Base-by-base conservation (phyloP, 306 rosid genomes). In the Argentina anserina region DNA sequence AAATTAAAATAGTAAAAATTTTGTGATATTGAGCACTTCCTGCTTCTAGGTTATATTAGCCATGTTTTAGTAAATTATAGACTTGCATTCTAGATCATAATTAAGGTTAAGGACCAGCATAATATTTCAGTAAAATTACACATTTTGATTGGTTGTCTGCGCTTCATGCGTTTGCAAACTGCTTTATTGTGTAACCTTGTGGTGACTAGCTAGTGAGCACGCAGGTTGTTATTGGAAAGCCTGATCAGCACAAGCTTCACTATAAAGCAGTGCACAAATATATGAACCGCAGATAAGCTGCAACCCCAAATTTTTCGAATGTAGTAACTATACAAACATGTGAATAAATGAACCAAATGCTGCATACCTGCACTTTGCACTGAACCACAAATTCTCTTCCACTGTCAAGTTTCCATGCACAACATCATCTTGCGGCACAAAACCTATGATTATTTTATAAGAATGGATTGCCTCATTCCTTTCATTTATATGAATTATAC, bases 321-420 rank as follows among this genome's bases (percentile, higher is more conserved):
- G 23, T 47, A 23, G 46, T 43, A 15, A 74, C 42, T 64, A 56
- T 56, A 63, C 34, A 56, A 42, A 45, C 25, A 39, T 66, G 21
- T n/a, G 39, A 73, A 26, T 20, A 73, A 46, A 68, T 46, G 69
- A 39, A 72, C 42, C 65, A 53, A 78, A 74, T 34, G 52, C 78
- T 64, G 33, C 47, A 56, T 83, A 94, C 99, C 99, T 88, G 90
- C 99, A 91, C 60, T 83, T 87, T 60, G 99, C 97, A 81, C 97
- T 94, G 85, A 90, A 94, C 99, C 99, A 94, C 52, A 94, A 90
- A 85, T 91, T 90, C 85, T 94, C 99, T 88, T 90, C 99, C 80
- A 94, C 97, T 5, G 99, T 94, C 74, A 94, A 80, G 83, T 91
- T 94, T 81, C 96, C 97, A 65, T 94, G 99, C 66, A 94, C 99